Evolutionary conservation across 495 filamentous ascomycete species (phyloP), one percentile per base, ranked within the genome.

Genomic region (Talaromyces ruber): DNA sequence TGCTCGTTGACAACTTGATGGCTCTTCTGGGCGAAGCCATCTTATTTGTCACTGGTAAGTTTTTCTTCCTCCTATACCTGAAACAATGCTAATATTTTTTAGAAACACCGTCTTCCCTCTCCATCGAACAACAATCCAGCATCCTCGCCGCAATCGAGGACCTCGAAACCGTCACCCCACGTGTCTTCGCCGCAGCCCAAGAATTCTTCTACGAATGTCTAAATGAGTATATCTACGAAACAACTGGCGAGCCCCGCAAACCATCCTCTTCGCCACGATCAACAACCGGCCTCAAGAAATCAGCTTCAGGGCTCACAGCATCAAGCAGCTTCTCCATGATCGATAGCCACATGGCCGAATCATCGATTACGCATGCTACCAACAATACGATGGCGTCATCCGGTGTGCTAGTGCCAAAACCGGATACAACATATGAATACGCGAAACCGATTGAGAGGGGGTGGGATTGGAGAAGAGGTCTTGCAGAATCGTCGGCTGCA

Each of bases 1-100:
- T 96, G 24, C 87, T 86, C 62, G 90, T 96, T 52, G 92, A 96
- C 65, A 90, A 89, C 55, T 71, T 96, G 45, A 77, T 96, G n/a
- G 82, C 87, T 59, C 78, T 97, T 43, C 78, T 97, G 3, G 92
- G 92, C 43, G 93, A 97, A 73, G 86, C 87, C 0, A 78, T 91
- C 18, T 80, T 88, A 1, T 92, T 96, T 64, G 78, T 92, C 39
- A 70, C 86, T 71, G 76, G 81, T 88, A 71, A 73, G 82, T 74
- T 26, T 34, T 47, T 12, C 22, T n/a, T 29, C 39, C 3, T 29
- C 16, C 34, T 39, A 16, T 3, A 34, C 30, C 6, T 16, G 16
- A 16, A 22, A 50, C 1, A 18, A 8, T 58, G 47, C 65, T 73
- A 29, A 28, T 22, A 50, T 39, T 1, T 6, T 61, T n/a, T 57